Evolutionary conservation across 495 filamentous ascomycete genomes (phyloP).

Genomic region (Lasiosphaeria ovina): DNA sequence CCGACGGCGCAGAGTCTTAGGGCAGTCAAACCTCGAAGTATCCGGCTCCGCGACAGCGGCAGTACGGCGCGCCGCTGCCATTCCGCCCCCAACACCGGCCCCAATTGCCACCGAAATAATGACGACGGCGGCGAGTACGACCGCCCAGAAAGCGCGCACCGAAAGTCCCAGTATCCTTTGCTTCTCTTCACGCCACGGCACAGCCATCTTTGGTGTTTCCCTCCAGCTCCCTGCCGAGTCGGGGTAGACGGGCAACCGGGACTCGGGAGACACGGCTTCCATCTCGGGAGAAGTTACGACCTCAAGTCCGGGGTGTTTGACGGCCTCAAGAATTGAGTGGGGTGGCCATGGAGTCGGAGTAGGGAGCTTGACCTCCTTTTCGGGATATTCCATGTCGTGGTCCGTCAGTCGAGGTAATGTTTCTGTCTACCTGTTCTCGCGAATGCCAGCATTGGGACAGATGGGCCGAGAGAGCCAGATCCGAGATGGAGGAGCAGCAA

Average conservation of each 20-base stretch:
- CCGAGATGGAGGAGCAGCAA: no score
- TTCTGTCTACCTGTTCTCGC: no score
- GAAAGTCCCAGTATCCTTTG: slow-evolving; percentile 29
- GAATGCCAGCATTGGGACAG: no score
- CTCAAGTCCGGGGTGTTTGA: neutral
- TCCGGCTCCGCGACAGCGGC: slow-evolving; percentile 14
- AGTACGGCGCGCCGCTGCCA: slow-evolving; percentile 9
- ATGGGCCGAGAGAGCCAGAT: no score
- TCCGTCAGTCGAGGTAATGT: no score
- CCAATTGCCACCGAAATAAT: slow-evolving; percentile 33
- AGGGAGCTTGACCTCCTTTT: no score
- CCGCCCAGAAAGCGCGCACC: slow-evolving; percentile 32
- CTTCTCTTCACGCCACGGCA: neutral
- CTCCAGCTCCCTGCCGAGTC: neutral
- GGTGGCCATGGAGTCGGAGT: no score
- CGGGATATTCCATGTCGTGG: no score
- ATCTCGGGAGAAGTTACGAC: neutral
- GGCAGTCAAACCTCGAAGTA: slow-evolving; percentile 14
- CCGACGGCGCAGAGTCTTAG: neutral
- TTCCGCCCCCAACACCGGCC: slow-evolving; percentile 24
- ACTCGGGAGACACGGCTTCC: no score
- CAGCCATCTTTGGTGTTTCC: neutral
- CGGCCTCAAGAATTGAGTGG: neutral
- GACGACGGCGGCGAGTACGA: slow-evolving; percentile 26
- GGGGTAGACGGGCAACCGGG: no score